phyloP scores from a whole-genome alignment of 768 basidiomycete species.

The Boletus insuetus region DNA sequence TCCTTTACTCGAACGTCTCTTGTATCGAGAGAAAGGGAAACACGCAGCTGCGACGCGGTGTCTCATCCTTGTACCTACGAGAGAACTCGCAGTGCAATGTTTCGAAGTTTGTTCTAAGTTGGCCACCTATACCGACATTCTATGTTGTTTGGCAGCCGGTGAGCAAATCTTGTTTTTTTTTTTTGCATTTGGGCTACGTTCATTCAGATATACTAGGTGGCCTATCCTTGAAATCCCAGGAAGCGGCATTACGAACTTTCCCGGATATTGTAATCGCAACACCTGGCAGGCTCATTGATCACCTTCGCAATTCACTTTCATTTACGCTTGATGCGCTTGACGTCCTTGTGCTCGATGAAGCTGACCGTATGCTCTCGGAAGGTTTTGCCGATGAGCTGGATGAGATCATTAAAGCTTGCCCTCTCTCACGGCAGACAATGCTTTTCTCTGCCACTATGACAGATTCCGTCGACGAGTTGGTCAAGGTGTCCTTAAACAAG shows the following conservation, averaged over 20 bases:
- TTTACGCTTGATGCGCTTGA: slow-evolving; percentile 93
- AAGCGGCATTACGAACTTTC: slow-evolving; percentile 74
- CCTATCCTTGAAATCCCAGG: slow-evolving; percentile 90
- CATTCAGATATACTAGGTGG: slow-evolving; percentile 57
- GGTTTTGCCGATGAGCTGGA: slow-evolving; percentile 93
- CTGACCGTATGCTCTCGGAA: slow-evolving; percentile 94
- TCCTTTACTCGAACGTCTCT: slow-evolving; percentile 87
- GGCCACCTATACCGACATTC: slow-evolving; percentile 83
- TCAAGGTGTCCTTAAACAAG: slow-evolving; percentile 88
- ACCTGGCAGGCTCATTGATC: slow-evolving; percentile 96
- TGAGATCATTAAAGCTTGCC: slow-evolving; percentile 92
- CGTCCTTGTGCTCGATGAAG: slow-evolving; percentile 93
- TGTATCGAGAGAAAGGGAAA: slow-evolving; percentile 89
- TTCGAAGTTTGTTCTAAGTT: slow-evolving; percentile 87
- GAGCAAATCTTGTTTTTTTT: slow-evolving; percentile 16
- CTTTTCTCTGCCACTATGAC: slow-evolving; percentile 99
- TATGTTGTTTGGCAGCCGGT: slow-evolving; percentile 93
- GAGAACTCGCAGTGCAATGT: slow-evolving; percentile 95
- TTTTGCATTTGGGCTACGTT: not conserved
- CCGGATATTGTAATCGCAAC: slow-evolving; percentile 97
- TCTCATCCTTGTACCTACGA: slow-evolving; percentile 88
- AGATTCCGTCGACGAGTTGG: slow-evolving; percentile 90
- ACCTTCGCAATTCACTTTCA: slow-evolving; percentile 90
- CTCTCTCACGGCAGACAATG: slow-evolving; percentile 91
- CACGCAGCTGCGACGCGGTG: slow-evolving; percentile 86